Evolutionary conservation across 495 filamentous ascomycete species (phyloP).

Genomic region (Geopyxis carbonaria): DNA sequence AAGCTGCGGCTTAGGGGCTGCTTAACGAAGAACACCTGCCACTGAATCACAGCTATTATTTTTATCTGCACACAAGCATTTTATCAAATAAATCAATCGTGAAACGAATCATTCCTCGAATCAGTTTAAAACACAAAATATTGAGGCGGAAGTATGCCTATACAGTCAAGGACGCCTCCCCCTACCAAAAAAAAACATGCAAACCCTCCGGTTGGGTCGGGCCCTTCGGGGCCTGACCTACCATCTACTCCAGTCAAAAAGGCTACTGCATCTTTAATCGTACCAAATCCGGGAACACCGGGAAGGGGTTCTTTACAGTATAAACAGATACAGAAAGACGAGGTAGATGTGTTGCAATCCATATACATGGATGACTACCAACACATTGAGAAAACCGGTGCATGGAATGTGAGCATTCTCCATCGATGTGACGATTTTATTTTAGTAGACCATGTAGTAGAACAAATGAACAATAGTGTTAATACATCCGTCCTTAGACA

Average conservation of each 20-base stretch:
- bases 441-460: conserved; percentile 6
- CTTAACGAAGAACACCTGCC: conserved; percentile 6
- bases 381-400: conserved; percentile 43
- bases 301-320: conserved; percentile 44
- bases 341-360: conserved; percentile 69
- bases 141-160: conserved; percentile 11
- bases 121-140: background rate
- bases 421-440: too few relatives aligned
- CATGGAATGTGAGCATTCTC: conserved; percentile 61
- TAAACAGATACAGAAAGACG: conserved; percentile 66
- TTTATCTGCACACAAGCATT: background rate
- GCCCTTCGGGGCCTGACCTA: conserved; percentile 8
- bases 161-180: conserved; percentile 11
- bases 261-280: conserved; percentile 27
- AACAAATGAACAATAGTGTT: background rate
- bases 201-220: conserved; percentile 25
- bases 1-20: conserved; percentile 24
- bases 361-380: conserved; percentile 91
- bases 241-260: conserved; percentile 10
- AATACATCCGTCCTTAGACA: conserved; percentile 34
- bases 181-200: conserved; percentile 22
- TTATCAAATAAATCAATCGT: background rate
- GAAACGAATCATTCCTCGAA: background rate
- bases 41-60: background rate
- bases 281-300: conserved; percentile 24